Evolutionary conservation across 1,284 basidiomycete species (phyloP), one percentile per base, ranked within the genome.

Genomic region (Tylopilus orsonianus): DNA sequence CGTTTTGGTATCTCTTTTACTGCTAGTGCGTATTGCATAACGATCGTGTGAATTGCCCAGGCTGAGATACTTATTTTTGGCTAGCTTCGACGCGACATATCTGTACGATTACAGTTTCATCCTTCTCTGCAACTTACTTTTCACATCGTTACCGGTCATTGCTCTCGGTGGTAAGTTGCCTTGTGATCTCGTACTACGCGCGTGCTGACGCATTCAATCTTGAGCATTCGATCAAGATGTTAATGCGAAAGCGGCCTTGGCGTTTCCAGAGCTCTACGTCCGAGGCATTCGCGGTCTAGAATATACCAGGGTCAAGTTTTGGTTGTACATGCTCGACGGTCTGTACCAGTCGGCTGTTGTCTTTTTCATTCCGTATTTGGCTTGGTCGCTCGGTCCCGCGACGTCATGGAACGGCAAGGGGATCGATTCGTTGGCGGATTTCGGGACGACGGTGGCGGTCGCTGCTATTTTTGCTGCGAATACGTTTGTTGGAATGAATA

Each of bases 21-120:
- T 94, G 93, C 70, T 83, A 73, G 87, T 87, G 54, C 56, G 77
- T 70, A 19, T n/a, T 40, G 27, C 18, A 22, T 37, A 35, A 8
- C 30, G 40, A 44, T 32, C 26, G 24, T 43, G 37, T 27, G 36
- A 20, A 33, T 10, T 16, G 2, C 58, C 4, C 51, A 18, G 39
- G 46, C 58, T 56, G 44, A 51, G 34, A 38, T 56, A n/a, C 2
- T 13, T 18, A 27, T 56, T 47, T 26, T 48, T 18, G 51, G 64
- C 43, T 40, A 91, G 90, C 68, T 97, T 96, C 71, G 90, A 96
- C 67, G 91, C 90, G 46, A 95, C 93, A 1, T 97, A 97, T 73
- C 72, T 98, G 56, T 98, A 95, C 70, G 88, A 98, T 66, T 97
- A 97, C 72, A 96, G 92, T 8, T 93, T 95, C 71, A 85, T 96